Conservation (phyloP, 495 filamentous ascomycete genomes). For the Hypoxylon subgilvum region DNA sequence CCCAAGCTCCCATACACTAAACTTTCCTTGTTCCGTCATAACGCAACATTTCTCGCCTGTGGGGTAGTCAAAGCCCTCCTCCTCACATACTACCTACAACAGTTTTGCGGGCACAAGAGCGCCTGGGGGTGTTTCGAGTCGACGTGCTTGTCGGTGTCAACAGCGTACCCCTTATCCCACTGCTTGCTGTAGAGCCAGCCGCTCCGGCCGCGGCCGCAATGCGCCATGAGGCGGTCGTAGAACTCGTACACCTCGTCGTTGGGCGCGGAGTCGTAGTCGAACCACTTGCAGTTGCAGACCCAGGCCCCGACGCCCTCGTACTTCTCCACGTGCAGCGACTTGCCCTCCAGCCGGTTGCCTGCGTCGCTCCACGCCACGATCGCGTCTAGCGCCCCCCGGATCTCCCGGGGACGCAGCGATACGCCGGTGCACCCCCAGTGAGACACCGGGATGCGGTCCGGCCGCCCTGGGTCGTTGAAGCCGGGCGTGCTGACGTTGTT, state of each 20-base stretch:
- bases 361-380: background rate
- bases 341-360: background rate
- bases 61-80: background rate
- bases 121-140: background rate
- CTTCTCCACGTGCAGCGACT: background rate
- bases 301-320: background rate
- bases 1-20: background rate
- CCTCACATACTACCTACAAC: too few relatives aligned
- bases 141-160: slow-evolving; percentile 4
- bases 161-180: slow-evolving; percentile 29
- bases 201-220: slow-evolving; percentile 19
- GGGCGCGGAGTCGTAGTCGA: background rate
- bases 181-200: slow-evolving; percentile 34
- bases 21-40: too few relatives aligned
- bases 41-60: background rate
- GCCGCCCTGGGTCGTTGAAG: background rate
- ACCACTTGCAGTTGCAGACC: slow-evolving; percentile 59
- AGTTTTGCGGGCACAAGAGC: slow-evolving; percentile 10
- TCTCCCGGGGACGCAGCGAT: background rate
- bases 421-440: slow-evolving; percentile 10
- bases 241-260: slow-evolving; percentile 19
- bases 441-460: slow-evolving; percentile 17
- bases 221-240: slow-evolving; percentile 11
- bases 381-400: background rate
- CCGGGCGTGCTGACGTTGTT: background rate